Base-by-base conservation (phyloP, 495 filamentous ascomycete species). In the Saxispiralis lemnorum region DNA sequence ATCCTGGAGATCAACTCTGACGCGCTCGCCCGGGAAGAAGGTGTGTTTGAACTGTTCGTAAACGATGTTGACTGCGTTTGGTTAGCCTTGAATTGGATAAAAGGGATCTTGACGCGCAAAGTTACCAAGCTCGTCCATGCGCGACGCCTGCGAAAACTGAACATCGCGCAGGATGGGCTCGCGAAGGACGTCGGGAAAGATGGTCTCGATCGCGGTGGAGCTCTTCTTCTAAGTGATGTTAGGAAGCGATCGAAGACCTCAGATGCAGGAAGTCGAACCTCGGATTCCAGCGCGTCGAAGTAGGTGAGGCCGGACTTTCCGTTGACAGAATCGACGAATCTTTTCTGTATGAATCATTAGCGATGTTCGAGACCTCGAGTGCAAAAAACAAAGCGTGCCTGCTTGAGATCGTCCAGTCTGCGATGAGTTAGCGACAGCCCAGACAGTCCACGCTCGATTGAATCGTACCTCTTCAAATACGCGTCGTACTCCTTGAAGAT, bases 251-350 rank as follows among this genome's bases (percentile, higher is more conserved):
- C 19, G 7, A 28, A 12, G 11, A 3, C 11, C 0, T 6, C 15
- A 14, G 15, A 14, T 41, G 11, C 15, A 17, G n/a, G 33, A 33
- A 18, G 35, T 13, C 76, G 33, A 73, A 95, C 89, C 73, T 97
- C 92, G 60, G 86, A 94, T 57, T 82, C 75, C 13, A 86, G 68
- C 3, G 89, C 89, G 42, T 96, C 84, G 46, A 93, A 95, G 60
- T 93, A 96, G n/a, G 70, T 88, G 51, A 95, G 62, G 20, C 80
- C 81, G 20, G 87, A 92, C 60, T 93, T 86, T 30, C 89, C 89
- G 2, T 83, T 95, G 46, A 95, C 88, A 49, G 89, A 79, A 59
- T 88, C 94, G 41, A 88, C 93, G 56, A 96, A 99, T 35, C 79
- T 76, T 47, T 78, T 81, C 75, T 89, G 51, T 42, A 35, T 56